Conservation (phyloP, 805 yeast genomes). For the Candida odintsovae region DNA sequence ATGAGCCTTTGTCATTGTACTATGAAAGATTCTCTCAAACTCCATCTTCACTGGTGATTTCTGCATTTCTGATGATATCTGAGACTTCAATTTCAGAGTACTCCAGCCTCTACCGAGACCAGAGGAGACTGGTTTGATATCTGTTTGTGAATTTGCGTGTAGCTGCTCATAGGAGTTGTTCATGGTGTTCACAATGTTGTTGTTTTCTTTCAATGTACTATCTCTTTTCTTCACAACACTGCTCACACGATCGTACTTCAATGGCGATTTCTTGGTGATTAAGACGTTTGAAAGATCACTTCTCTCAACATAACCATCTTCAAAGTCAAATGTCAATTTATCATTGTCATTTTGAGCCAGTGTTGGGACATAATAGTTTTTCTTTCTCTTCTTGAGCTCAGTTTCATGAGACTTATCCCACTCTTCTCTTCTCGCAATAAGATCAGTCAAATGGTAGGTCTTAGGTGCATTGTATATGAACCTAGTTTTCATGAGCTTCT, state of each 20-base stretch:
- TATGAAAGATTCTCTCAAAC: conserved; percentile 7
- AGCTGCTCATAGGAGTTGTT: neutral
- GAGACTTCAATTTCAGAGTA: neutral
- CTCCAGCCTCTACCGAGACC: neutral
- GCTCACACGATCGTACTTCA: conserved; percentile 7
- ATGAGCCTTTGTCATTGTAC: conserved; percentile 2
- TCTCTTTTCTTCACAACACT: neutral
- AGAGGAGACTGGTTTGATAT: neutral
- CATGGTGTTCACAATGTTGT: conserved; percentile 5
- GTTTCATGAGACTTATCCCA: conserved; percentile 30
- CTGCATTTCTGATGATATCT: neutral
- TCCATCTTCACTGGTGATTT: neutral
- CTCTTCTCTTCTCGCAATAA: conserved; percentile 37
- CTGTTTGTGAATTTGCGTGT: neutral
- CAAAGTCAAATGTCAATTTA: conserved; percentile 20
- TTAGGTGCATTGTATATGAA: conserved; percentile 37
- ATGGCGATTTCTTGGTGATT: conserved; percentile 16
- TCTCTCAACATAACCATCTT: conserved; percentile 6
- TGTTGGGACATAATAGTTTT: conserved; percentile 28
- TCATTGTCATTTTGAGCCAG: conserved; percentile 7
- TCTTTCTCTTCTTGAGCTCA: conserved; percentile 1
- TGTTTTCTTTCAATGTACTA: conserved; percentile 6
- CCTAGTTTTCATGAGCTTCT: conserved; percentile 53
- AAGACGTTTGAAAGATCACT: conserved; percentile 17
- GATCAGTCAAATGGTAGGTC: conserved; percentile 27